Evolutionary conservation across 2,329 filamentous ascomycete species (phyloP), one percentile per base, ranked within the genome.

Genomic region (Fusarium nurragi): DNA sequence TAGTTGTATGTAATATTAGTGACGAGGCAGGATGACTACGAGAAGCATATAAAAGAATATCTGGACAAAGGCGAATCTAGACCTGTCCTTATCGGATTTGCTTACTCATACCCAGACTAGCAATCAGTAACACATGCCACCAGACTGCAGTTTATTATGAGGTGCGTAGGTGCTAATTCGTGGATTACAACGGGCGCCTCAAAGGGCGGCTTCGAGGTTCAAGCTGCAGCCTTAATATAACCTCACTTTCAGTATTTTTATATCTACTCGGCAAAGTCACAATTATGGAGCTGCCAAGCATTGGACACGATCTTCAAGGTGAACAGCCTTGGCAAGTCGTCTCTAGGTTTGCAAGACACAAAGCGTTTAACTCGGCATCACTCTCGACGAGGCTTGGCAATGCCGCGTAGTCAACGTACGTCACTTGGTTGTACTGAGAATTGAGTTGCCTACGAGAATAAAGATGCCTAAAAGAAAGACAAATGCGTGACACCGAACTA

Each of bases 371-470:
- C 55, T 53, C 43, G 44, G 60, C 47, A 53, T 65, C 52, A 60
- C 28, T 53, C 46, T 60, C 26, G 38, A 34, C 53, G 41, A 59
- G 52, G 60, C 65, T 65, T 68, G 65, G 65, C 64, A 46, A 46
- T 62, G 65, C 65, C 65, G 65, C 65, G 65, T 67, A 54, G 34
- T 58, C 56, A 37, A 54, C 41, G 39, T 68, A 67, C 65, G 65
- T 67, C 60, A 67, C 55, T 65, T 68, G 57, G 37, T 49, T 51
- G 39, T 54, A 36, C 32, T 65, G 34, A 63, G 32, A 52, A 59
- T 43, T n/a, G 37, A 53, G 57, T 26, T 66, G 63, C 57, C 32
- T 34, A 34, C n/a, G 32, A 34, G 32, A 34, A 34, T n/a, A 34
- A 34, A 34, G 32, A 34, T 34, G 32, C 16, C 63, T 66, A 45